A percentile compares a stretch with the other conserved stretches of the same genome.
These are phyloP conservation scores for Misopates orontium DNA, from an alignment of 257 asterid species.

Conservation along the genomic window DNA sequence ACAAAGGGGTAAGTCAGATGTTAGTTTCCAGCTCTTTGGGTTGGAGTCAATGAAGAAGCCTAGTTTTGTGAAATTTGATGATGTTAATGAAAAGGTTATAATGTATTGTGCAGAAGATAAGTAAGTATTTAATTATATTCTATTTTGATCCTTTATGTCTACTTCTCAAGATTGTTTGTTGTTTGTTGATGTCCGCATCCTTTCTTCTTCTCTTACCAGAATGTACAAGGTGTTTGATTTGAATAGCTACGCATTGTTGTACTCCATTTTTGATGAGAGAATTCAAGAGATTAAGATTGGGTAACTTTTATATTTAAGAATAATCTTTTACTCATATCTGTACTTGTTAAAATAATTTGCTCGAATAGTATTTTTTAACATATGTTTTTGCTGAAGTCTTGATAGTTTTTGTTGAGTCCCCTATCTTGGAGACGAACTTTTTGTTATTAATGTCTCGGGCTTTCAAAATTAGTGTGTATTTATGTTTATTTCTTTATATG, in stretches of 20 bases:
- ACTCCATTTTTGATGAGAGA: slow-evolving; percentile 84
- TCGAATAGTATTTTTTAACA: no score
- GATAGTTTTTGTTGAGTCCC: no score
- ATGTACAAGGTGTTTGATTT: slow-evolving; percentile 70
- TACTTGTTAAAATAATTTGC: no score
- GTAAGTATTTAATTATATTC: slow-evolving; percentile 31
- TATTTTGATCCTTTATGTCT: neutral
- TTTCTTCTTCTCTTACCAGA: slow-evolving; percentile 46
- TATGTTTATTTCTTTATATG: no score
- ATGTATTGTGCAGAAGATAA: slow-evolving; percentile 97
- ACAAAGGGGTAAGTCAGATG: slow-evolving; percentile 93
- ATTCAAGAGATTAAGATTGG: slow-evolving; percentile 75
- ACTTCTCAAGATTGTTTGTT: neutral
- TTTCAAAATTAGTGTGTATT: no score
- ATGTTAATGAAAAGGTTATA: slow-evolving; percentile 95
- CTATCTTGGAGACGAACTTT: no score
- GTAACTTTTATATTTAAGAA: slow-evolving; percentile 28
- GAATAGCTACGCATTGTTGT: slow-evolving; percentile 75
- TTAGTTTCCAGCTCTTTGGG: slow-evolving; percentile 92
- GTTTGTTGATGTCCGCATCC: slow-evolving; percentile 25
- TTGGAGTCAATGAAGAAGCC: slow-evolving; percentile 99
- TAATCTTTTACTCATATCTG: neutral
- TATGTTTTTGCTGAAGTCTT: no score
- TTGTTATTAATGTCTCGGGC: no score
- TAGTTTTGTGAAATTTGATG: slow-evolving; percentile 98